Base-by-base conservation (phyloP, 75 land plant genomes). In the Selaginella moellendorffii region DNA sequence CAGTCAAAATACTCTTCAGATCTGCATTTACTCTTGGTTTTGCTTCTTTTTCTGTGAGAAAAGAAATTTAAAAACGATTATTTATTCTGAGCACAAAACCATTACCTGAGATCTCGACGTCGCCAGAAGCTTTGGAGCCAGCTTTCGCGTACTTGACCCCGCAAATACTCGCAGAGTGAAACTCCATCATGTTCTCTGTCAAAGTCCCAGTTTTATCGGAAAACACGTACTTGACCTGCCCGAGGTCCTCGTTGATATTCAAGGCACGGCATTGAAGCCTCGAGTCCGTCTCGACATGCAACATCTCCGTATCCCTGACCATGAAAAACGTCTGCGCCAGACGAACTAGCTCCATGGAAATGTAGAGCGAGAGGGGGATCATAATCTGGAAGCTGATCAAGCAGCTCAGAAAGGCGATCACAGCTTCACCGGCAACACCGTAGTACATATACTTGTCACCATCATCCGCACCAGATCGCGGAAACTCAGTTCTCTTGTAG, bases 101-200 rank as follows among this genome's bases (percentile, higher is more conserved):
- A 36, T 36, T 36, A 36, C 46, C 46, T 36, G 46, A 36, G 14
- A 14, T 5, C 14, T 36, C 46, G 46, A 14, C 10, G 14, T 36
- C 46, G 46, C 5, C 46, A 5, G n/a, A n/a, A n/a, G 28, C 62
- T 60, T 28, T 26, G 23, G 66, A 12, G 5, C 27, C 19, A 2
- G 71, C 69, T 53, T 72, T 64, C 23, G 81, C 67, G 65, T 82
- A 95, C 71, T 89, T 86, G 9, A 79, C 68, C 0, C 99, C 99
- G 28, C 63, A 21, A n/a, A 95, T 83, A 74, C 97, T 86, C 29
- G 96, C 97, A 51, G 83, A 71, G 56, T 66, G 76, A 75, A 90
- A 95, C 65, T 90, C 99, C 99, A 95, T 95, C 79, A 84, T 89
- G 67, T 95, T 95, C 68, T 95, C 97, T 1, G 99, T 95, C 54